These are phyloP conservation scores for Fusarium sublunatum DNA, from an alignment of 2,329 filamentous ascomycete genomes.

Conservation along the genomic window DNA sequence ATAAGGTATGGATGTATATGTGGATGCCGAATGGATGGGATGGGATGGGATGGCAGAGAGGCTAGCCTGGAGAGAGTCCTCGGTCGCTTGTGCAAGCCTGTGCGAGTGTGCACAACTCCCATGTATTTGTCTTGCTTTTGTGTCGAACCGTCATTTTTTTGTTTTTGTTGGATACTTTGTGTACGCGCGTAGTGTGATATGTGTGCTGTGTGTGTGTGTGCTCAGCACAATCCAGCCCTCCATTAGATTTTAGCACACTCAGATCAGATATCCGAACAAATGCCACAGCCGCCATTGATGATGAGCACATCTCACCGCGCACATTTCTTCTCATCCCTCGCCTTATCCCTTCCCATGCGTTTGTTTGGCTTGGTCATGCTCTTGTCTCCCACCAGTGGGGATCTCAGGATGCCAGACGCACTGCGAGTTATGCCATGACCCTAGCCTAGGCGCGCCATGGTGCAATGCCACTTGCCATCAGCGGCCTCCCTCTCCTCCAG, in stretches of 20 bases:
- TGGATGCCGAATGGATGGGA: slow-evolving; percentile 15
- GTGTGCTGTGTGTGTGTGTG: slow-evolving; percentile 29
- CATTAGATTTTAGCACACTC: slow-evolving; percentile 6
- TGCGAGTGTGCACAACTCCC: slow-evolving; percentile 36
- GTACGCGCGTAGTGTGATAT: slow-evolving; percentile 36
- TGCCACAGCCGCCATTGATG: slow-evolving; percentile 35
- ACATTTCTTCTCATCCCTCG: slow-evolving; percentile 38
- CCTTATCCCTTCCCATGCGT: slow-evolving; percentile 38
- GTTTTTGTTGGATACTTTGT: slow-evolving; percentile 22
- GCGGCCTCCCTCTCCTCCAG: slow-evolving; percentile 37
- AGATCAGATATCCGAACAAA: slow-evolving; percentile 29
- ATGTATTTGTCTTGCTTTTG: slow-evolving; percentile 32
- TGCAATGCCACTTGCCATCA: slow-evolving; percentile 41
- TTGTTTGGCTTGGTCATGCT: slow-evolving; percentile 30
- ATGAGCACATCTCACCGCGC: slow-evolving; percentile 31
- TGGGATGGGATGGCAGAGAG: slow-evolving; percentile 26
- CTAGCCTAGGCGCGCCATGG: slow-evolving; percentile 37
- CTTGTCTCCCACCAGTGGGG: slow-evolving; percentile 33
- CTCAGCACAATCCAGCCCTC: slow-evolving; percentile 22
- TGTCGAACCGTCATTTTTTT: slow-evolving; percentile 22
- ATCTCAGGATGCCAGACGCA: slow-evolving; percentile 41
- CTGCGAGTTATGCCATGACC: slow-evolving; percentile 43
- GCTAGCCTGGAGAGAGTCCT: slow-evolving; percentile 24
- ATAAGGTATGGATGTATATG: slow-evolving; percentile 43
- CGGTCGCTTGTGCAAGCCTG: slow-evolving; percentile 38